phyloP scores from a whole-genome alignment of 441 rosid species.

The Eruca vesicaria region DNA sequence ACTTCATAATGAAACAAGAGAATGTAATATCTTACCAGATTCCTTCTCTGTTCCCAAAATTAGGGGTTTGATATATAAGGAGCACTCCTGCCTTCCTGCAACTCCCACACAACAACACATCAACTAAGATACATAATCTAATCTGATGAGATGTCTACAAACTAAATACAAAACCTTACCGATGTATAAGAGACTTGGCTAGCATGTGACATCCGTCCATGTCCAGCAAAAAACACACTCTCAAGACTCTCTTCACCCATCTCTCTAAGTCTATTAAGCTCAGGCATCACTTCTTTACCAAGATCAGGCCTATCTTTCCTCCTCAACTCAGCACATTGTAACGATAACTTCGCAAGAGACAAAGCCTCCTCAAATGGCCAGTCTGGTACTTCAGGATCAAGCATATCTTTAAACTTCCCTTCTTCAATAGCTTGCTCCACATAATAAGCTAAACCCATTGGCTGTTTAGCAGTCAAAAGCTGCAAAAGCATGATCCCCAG shows the following conservation, averaged over 20 bases:
- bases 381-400: constrained; percentile 57
- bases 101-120: background rate
- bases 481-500: constrained; percentile 64
- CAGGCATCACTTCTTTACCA: constrained; percentile 57
- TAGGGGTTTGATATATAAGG: constrained; percentile 31
- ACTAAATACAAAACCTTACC: constrained; percentile 31
- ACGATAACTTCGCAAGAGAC: constrained; percentile 48
- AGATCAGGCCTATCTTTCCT: constrained; percentile 77
- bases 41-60: constrained; percentile 8
- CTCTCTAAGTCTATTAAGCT: constrained; percentile 50
- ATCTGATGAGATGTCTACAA: background rate
- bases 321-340: constrained; percentile 59
- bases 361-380: constrained; percentile 69
- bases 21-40: constrained; percentile 14
- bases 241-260: constrained; percentile 49
- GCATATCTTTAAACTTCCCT: constrained; percentile 43
- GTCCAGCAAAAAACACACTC: constrained; percentile 27
- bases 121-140: background rate
- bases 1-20: background rate
- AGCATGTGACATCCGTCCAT: constrained; percentile 27
- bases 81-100: constrained; percentile 35
- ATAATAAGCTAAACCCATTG: constrained; percentile 61
- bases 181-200: constrained; percentile 39
- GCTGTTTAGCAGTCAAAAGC: constrained; percentile 57
- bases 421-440: constrained; percentile 46